Evolutionary conservation across 352 stramenopile species (phyloP).

Genomic region (Halophytophthora batemanensis): DNA sequence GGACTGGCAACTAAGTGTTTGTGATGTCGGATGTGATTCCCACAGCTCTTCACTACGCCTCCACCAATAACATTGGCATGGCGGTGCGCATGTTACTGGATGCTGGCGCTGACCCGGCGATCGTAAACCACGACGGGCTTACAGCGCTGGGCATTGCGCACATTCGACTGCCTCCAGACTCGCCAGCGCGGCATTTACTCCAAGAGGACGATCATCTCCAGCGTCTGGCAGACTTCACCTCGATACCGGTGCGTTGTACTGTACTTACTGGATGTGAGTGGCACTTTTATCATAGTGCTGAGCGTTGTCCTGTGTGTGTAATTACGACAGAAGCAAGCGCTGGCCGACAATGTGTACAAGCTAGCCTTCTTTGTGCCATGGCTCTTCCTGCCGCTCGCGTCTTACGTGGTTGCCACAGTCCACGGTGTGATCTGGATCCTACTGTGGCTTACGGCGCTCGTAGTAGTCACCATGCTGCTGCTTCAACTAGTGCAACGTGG

Average conservation of each 20-base stretch:
- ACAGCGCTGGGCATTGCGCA: slow-evolving; percentile 52
- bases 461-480: slow-evolving; percentile 30
- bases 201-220: slow-evolving; percentile 57
- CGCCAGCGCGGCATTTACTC: slow-evolving; percentile 42
- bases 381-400: slow-evolving; percentile 45
- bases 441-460: slow-evolving; percentile 30
- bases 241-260: slow-evolving; percentile 28
- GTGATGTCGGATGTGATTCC: neutral
- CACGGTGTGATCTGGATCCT: slow-evolving; percentile 35
- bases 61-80: slow-evolving; percentile 55
- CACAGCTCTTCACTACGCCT: slow-evolving; percentile 62
- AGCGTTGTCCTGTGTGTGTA: neutral
- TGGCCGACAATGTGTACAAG: slow-evolving; percentile 70
- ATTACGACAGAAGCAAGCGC: slow-evolving; percentile 38
- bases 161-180: slow-evolving; percentile 30
- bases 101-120: slow-evolving; percentile 37
- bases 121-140: slow-evolving; percentile 39
- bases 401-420: slow-evolving; percentile 35
- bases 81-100: slow-evolving; percentile 73
- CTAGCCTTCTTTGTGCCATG: slow-evolving; percentile 74
- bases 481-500: slow-evolving; percentile 59
- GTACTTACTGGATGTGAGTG: neutral
- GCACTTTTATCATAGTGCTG: neutral
- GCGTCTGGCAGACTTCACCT: slow-evolving; percentile 32
- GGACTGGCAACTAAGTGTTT: neutral